phyloP scores from a whole-genome alignment of 148 eudicot species.

The Rhododendron kiyosumense region DNA sequence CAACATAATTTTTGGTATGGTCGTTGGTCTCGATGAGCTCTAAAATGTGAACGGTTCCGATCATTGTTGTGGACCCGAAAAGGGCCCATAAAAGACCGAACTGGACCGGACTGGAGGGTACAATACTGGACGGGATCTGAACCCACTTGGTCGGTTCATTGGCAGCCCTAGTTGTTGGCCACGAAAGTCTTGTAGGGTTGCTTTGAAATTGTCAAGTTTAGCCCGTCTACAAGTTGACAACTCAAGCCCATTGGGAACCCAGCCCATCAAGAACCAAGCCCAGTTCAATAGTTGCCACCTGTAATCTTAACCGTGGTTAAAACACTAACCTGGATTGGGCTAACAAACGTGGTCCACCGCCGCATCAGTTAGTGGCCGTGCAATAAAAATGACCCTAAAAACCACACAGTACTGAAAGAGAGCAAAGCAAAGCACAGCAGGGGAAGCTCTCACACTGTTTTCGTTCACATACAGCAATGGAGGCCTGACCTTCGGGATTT shows the following conservation, averaged over 20 bases:
- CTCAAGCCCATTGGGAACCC: background rate
- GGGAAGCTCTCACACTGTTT: background rate
- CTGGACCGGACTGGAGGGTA: no score
- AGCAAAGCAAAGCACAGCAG: background rate
- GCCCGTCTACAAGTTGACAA: background rate
- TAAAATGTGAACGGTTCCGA: no score
- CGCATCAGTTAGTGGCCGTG: background rate
- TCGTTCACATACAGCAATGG: background rate
- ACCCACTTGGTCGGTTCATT: no score
- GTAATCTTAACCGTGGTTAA: background rate
- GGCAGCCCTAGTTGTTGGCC: no score
- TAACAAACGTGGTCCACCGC: background rate
- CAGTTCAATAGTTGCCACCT: background rate
- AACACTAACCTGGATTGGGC: background rate
- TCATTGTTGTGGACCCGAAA: no score
- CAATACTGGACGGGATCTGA: no score
- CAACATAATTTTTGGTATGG: no score
- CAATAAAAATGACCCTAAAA: background rate
- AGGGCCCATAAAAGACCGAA: no score
- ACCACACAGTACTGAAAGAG: background rate
- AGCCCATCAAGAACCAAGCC: background rate
- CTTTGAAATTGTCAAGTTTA: no score
- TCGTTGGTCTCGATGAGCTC: no score
- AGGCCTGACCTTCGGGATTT: background rate
- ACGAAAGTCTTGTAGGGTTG: no score